Percentiles rank a stretch among this genome's conserved stretches.
phyloP scores from a whole-genome alignment of 208 protist species.

The Leptomonas pyrrhocoris region DNA sequence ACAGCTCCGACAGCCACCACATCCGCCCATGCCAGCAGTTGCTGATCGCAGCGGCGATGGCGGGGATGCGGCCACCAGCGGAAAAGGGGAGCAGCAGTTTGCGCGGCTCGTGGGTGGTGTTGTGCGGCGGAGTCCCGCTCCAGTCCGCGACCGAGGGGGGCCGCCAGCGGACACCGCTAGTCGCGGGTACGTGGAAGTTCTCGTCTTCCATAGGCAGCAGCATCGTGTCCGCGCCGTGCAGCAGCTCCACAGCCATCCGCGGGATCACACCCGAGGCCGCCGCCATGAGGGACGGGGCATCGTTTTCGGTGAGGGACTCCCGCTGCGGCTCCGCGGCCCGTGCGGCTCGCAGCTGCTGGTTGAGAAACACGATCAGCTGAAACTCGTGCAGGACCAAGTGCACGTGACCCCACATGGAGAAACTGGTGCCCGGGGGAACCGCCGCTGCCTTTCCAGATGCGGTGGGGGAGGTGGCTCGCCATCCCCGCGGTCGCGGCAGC shows the following conservation, averaged over 20 bases:
- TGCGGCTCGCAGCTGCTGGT: constrained; percentile 14
- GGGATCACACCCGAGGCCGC: not conserved
- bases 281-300: not conserved
- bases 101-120: too few species aligned
- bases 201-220: constrained; percentile 20
- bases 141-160: constrained; percentile 5
- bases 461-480: not conserved
- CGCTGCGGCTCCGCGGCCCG: not conserved
- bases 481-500: not conserved
- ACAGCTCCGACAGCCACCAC: constrained; percentile 29
- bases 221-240: constrained; percentile 19
- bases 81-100: not conserved
- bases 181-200: not conserved
- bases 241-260: constrained; percentile 14
- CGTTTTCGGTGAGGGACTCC: not conserved
- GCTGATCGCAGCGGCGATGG: constrained; percentile 35
- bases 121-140: too few species aligned
- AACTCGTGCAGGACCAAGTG: constrained; percentile 20
- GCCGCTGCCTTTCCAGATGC: too few species aligned
- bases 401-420: constrained; percentile 18
- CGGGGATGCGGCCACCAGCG: constrained; percentile 16
- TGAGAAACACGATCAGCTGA: constrained; percentile 25
- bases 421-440: not conserved
- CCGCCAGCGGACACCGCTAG: constrained; percentile 1
- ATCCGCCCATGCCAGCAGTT: constrained; percentile 28